Conservation (phyloP, 345 rosid species). For the Acer yangbiense region DNA sequence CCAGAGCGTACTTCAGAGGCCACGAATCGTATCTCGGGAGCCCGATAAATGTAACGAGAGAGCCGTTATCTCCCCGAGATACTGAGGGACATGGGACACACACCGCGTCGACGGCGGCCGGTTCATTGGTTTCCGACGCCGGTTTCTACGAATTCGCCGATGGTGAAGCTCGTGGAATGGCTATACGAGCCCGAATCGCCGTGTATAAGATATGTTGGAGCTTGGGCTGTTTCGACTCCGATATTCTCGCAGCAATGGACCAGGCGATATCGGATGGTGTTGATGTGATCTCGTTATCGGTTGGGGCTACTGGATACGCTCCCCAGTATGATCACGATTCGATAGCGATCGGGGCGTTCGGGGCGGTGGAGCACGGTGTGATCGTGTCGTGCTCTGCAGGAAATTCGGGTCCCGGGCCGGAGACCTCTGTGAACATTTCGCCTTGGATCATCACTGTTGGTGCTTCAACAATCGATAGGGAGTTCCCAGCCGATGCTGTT, state of each 20-base stretch:
- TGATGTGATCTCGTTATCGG: slow-evolving; percentile 78
- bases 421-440: slow-evolving; percentile 77
- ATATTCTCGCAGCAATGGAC: slow-evolving; percentile 94
- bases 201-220: slow-evolving; percentile 91
- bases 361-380: slow-evolving; percentile 63
- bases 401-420: slow-evolving; percentile 79
- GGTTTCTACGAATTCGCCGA: slow-evolving; percentile 60
- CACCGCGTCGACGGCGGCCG: slow-evolving; percentile 88
- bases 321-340: slow-evolving; percentile 72
- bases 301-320: slow-evolving; percentile 74
- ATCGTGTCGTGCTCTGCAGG: slow-evolving; percentile 92
- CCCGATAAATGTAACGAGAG: slow-evolving; percentile 43
- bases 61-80: slow-evolving; percentile 73
- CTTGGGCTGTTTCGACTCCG: slow-evolving; percentile 80
- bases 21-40: slow-evolving; percentile 39
- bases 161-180: slow-evolving; percentile 92
- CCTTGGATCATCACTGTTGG: slow-evolving; percentile 95
- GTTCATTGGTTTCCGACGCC: slow-evolving; percentile 64
- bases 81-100: slow-evolving; percentile 92
- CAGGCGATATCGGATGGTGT: slow-evolving; percentile 85
- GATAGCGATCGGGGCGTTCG: slow-evolving; percentile 81
- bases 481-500: slow-evolving; percentile 76
- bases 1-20: slow-evolving; percentile 68
- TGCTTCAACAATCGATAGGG: slow-evolving; percentile 84
- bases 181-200: slow-evolving; percentile 75